Percentiles rank a stretch among this genome's conserved stretches.
These are phyloP conservation scores for Pilaira anomala DNA, from an alignment of 192 early-diverging fungal species.

Conservation along the genomic window DNA sequence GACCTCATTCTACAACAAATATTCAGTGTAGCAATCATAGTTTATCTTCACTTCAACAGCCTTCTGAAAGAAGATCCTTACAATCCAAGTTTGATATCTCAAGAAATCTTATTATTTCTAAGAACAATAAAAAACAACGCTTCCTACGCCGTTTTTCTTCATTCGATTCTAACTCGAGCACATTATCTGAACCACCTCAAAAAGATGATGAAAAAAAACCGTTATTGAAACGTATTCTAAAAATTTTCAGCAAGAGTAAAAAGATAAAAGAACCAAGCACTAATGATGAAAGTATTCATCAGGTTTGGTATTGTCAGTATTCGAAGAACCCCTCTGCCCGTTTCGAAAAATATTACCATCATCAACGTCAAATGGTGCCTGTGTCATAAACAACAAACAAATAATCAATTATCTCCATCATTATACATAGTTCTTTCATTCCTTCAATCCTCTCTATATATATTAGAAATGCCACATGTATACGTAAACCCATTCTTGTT, in stretches of 20 bases:
- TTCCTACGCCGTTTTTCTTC: background rate
- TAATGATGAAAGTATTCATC: background rate
- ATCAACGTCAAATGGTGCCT: background rate
- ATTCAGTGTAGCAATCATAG: background rate
- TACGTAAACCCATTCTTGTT: too few relatives aligned
- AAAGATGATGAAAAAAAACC: background rate
- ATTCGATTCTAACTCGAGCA: background rate
- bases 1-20: background rate
- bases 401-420: background rate
- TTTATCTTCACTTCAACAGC: background rate
- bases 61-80: background rate
- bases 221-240: background rate
- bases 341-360: background rate
- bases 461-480: too few relatives aligned
- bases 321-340: background rate
- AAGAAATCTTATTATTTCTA: background rate
- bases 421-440: background rate
- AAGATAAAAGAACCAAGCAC: background rate
- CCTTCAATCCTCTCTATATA: background rate
- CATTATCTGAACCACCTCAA: background rate
- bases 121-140: background rate
- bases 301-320: conserved; percentile 4
- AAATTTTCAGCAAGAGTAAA: background rate
- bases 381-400: background rate
- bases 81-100: background rate